Evolutionary conservation across 345 rosid species (phyloP), one percentile per base, ranked within the genome.

Genomic region (Linum lewisii): DNA sequence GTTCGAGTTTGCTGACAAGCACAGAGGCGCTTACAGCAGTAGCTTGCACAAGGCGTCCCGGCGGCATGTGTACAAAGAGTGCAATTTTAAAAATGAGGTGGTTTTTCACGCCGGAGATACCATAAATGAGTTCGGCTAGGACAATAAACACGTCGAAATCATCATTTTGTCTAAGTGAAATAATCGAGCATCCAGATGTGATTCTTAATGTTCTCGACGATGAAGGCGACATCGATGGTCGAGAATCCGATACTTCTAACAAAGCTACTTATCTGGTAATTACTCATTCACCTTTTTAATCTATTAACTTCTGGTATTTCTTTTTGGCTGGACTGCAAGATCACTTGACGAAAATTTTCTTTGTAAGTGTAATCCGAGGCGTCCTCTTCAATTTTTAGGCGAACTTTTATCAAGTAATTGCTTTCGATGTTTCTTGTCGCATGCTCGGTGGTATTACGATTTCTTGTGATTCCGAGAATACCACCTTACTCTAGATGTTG

Each of bases 81-180:
- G 66, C 54, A 59, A 66, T 34, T 63, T 72, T 37, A 66, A 47
- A 59, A 72, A 72, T 62, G 75, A 72, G 71, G 75, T 66, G 20
- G 67, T 66, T 7, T 49, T 72, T 58, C 71, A 72, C 63, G 75
- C 75, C 18, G 75, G 75, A 63, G 75, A 72, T 72, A 66, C 71
- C 68, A 72, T 72, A 45, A 72, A 72, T 49, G 75, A 72, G 65
- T 72, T 72, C 36, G 75, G 75, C 20, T 72, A 71, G 75, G 75
- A 72, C 36, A 72, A 72, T 52, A 72, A 72, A 64, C 75, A 72
- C 63, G 75, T 71, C 47, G 75, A 71, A 25, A 72, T 72, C 32
- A 72, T 66, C 67, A 29, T 72, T 52, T 71, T 72, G 64, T 72
- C 75, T 57, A 72, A 72, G 75, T n/a, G n/a, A n/a, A n/a, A n/a